phyloP scores from a whole-genome alignment of 2,329 filamentous ascomycete species.

The Phoma herbarum region DNA sequence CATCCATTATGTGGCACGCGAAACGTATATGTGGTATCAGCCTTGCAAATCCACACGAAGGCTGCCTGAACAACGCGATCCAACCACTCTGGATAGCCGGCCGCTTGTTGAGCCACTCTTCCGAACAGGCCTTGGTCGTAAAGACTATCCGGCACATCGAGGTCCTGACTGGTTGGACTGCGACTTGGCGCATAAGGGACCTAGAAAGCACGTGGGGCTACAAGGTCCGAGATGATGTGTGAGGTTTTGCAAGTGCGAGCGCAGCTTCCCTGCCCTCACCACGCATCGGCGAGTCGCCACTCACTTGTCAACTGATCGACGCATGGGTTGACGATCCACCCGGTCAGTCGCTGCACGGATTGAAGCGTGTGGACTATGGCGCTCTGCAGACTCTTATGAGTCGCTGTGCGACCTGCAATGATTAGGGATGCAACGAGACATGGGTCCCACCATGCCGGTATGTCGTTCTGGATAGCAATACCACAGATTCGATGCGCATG shows the following conservation, averaged over 20 bases:
- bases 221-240: background rate
- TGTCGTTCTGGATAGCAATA: background rate
- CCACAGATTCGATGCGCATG: background rate
- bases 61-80: slow-evolving; percentile 66
- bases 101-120: background rate
- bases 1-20: slow-evolving; percentile 64
- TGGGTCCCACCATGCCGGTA: background rate
- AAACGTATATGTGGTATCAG: slow-evolving; percentile 66
- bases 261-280: background rate
- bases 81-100: slow-evolving; percentile 43
- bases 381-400: background rate
- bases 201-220: background rate
- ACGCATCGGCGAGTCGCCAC: background rate
- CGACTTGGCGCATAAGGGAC: background rate
- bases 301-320: background rate
- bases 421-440: background rate
- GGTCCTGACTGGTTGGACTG: background rate
- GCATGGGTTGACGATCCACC: background rate
- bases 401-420: background rate
- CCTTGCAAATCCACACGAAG: slow-evolving; percentile 63
- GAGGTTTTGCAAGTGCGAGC: background rate
- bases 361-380: background rate
- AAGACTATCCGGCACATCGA: background rate
- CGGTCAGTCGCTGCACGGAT: background rate
- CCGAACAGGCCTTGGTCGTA: background rate